Conservation (phyloP, 139 green algal species). For the Tetradesmus lagerheimii region DNA sequence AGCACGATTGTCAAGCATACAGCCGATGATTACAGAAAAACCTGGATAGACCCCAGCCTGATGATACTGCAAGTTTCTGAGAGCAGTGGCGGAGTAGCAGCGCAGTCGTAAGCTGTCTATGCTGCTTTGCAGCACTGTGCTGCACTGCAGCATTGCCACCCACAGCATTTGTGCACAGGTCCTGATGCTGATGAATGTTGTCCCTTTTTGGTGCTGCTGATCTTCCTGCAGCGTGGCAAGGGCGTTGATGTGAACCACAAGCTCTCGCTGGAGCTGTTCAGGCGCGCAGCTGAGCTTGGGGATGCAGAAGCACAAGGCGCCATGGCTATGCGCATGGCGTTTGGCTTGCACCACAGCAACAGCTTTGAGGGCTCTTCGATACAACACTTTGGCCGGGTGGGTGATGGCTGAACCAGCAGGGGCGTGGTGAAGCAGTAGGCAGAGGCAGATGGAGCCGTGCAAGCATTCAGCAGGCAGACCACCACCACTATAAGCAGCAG, state of each 20-base stretch:
- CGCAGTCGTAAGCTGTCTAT: too few species aligned
- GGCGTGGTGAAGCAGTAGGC: not conserved
- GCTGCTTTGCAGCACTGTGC: not conserved
- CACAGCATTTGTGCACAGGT: not conserved
- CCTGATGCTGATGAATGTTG: not conserved
- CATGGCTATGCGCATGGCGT: constrained; percentile 68
- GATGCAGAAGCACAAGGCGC: constrained; percentile 80
- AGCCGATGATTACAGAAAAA: not conserved
- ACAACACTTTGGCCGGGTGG: constrained; percentile 54
- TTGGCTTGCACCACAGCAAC: constrained; percentile 70
- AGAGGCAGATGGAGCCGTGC: not conserved
- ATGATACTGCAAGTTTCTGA: too few species aligned
- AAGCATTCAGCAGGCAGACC: not conserved
- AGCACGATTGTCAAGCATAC: not conserved
- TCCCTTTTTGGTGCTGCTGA: not conserved
- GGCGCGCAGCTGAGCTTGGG: constrained; percentile 69
- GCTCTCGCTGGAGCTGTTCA: constrained; percentile 77
- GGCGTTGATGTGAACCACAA: constrained; percentile 64
- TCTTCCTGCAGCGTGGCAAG: constrained; percentile 56
- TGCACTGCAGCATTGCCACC: not conserved
- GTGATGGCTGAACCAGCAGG: constrained; percentile 9
- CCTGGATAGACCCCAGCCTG: too few species aligned
- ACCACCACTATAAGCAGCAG: not conserved
- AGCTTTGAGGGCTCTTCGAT: constrained; percentile 49
- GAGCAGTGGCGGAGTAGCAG: too few species aligned